A percentile compares a stretch with the other conserved stretches of the same genome.
These are phyloP conservation scores for Magnolia kwangsiensis DNA, from an alignment of 164 flowering plant species.

Conservation along the genomic window DNA sequence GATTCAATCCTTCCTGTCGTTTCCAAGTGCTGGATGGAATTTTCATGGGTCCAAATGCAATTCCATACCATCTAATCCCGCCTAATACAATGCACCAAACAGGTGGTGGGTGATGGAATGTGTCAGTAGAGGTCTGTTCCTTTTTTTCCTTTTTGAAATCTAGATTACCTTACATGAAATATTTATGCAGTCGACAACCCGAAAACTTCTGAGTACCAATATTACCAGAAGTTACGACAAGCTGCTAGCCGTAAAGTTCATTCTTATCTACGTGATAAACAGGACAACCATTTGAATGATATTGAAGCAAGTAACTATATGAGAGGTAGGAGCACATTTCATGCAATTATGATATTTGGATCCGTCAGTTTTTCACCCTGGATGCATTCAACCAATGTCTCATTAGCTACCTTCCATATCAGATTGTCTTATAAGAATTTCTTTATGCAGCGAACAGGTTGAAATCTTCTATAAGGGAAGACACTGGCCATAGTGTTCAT, in stretches of 20 bases:
- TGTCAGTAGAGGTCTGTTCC: background rate
- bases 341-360: too few relatives aligned
- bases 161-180: slow-evolving; percentile 7
- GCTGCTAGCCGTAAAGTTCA: slow-evolving; percentile 19
- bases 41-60: too few relatives aligned
- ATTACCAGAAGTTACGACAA: slow-evolving; percentile 52
- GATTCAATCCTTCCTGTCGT: too few relatives aligned
- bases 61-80: too few relatives aligned
- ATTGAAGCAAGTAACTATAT: slow-evolving; percentile 17
- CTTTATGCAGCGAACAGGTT: background rate
- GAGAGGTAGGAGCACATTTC: slow-evolving; percentile 20
- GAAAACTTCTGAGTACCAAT: slow-evolving; percentile 75
- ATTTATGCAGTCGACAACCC: slow-evolving; percentile 42
- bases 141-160: slow-evolving; percentile 6
- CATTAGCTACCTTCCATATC: background rate
- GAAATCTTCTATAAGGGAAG: background rate
- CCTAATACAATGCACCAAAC: too few relatives aligned
- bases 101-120: background rate
- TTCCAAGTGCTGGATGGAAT: too few relatives aligned
- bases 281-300: slow-evolving; percentile 19
- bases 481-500: background rate
- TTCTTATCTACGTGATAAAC: slow-evolving; percentile 19
- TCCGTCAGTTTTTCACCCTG: background rate
- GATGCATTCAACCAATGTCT: background rate
- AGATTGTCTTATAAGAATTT: background rate